phyloP scores from a whole-genome alignment of 768 basidiomycete species.

The Leccinum truebloodii region DNA sequence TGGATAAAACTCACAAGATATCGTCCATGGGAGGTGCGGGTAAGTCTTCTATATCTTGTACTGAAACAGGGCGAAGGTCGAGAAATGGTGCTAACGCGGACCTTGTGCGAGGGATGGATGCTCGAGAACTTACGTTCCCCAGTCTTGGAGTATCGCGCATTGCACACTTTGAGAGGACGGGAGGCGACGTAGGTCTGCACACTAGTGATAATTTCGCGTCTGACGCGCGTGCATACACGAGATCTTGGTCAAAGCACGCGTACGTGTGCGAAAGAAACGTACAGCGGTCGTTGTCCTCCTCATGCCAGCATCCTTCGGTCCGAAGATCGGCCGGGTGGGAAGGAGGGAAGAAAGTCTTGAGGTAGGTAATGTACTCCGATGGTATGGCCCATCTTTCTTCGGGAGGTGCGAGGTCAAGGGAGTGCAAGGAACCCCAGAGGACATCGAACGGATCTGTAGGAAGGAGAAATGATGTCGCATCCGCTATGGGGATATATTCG shows the following conservation, averaged over 20 bases:
- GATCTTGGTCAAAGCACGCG: constrained; percentile 3
- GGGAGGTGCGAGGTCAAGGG: constrained; percentile 35
- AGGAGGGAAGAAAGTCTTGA: constrained; percentile 21
- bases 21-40: constrained; percentile 34
- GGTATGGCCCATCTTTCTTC: constrained; percentile 45
- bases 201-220: constrained; percentile 26
- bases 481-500: constrained; percentile 45
- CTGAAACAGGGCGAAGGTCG: constrained; percentile 25
- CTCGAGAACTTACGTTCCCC: constrained; percentile 31
- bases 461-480: constrained; percentile 51
- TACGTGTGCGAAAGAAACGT: constrained; percentile 24
- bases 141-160: constrained; percentile 47
- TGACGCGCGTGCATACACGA: constrained; percentile 12
- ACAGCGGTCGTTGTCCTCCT: constrained; percentile 37
- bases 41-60: constrained; percentile 36
- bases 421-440: constrained; percentile 39
- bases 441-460: constrained; percentile 57
- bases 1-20: constrained; percentile 39
- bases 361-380: constrained; percentile 18
- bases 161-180: constrained; percentile 47
- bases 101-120: constrained; percentile 28
- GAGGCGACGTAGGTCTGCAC: constrained; percentile 41
- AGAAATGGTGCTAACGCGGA: constrained; percentile 25
- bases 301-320: constrained; percentile 39
- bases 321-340: constrained; percentile 27